phyloP scores from a whole-genome alignment of 139 green algal genomes.

The Volvox reticuliferus region DNA sequence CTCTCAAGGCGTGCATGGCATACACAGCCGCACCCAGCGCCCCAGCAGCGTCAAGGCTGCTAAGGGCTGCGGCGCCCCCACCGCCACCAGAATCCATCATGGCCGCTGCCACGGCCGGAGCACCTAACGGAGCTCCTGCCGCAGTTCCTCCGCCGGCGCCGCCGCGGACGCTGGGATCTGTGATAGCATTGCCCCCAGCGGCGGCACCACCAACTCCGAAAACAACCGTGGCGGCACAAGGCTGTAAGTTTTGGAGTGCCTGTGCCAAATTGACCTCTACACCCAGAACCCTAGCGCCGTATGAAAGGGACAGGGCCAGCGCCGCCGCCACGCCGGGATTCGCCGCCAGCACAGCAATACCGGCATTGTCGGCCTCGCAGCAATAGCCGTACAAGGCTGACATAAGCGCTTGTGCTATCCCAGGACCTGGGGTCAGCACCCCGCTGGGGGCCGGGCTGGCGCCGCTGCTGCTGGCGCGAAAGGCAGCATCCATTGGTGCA shows the following conservation, averaged over 20 bases:
- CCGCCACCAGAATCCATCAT: neutral
- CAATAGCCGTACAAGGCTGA: neutral
- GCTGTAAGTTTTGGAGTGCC: neutral
- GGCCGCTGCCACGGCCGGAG: neutral
- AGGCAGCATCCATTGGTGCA: neutral
- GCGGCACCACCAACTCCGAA: neutral
- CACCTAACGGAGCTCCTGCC: neutral
- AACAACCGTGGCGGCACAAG: neutral
- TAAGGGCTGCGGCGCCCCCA: neutral
- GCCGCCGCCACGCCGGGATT: slow-evolving; percentile 26
- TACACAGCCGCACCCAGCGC: neutral
- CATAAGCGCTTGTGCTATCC: neutral
- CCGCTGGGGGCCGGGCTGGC: neutral
- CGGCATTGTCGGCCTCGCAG: slow-evolving; percentile 4
- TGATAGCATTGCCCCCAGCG: neutral
- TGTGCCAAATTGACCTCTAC: neutral
- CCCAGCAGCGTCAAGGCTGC: neutral
- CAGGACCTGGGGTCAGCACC: neutral
- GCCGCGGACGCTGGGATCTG: neutral
- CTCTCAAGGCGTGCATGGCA: neutral
- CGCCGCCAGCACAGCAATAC: neutral
- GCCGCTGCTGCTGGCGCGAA: neutral
- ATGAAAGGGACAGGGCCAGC: slow-evolving; percentile 19
- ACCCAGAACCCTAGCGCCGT: neutral
- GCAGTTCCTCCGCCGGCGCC: neutral